phyloP scores from a whole-genome alignment of 352 stramenopile species.

The Halophytophthora polymorphica region DNA sequence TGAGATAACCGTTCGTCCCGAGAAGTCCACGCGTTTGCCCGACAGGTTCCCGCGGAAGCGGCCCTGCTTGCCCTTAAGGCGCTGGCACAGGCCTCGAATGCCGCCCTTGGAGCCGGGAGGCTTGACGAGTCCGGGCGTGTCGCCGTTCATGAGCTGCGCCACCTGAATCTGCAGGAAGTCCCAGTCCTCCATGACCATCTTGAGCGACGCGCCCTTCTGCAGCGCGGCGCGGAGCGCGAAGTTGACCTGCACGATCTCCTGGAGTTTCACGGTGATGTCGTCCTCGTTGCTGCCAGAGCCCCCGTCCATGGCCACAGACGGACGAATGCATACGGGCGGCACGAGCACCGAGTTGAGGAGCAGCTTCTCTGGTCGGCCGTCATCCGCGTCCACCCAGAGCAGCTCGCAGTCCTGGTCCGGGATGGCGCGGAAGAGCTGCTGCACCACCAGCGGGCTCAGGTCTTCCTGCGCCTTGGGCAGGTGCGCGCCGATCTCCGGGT shows the following conservation, averaged over 20 bases:
- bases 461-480: conserved; percentile 90
- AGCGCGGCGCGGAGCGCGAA: conserved; percentile 93
- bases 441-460: conserved; percentile 88
- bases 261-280: conserved; percentile 98
- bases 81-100: conserved; percentile 97
- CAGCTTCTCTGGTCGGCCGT: conserved; percentile 96
- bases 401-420: conserved; percentile 97
- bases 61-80: conserved; percentile 97
- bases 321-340: conserved; percentile 98
- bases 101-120: conserved; percentile 92
- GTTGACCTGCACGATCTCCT: conserved; percentile 99
- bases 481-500: conserved; percentile 82
- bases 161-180: conserved; percentile 98
- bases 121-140: conserved; percentile 95
- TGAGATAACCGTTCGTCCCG: conserved; percentile 98
- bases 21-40: conserved; percentile 99
- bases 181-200: conserved; percentile 99
- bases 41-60: conserved; percentile 98
- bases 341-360: conserved; percentile 97
- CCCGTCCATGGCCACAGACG: conserved; percentile 97
- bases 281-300: conserved; percentile 96
- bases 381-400: conserved; percentile 95
- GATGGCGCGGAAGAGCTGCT: conserved; percentile 95
- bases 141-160: conserved; percentile 98
- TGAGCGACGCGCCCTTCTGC: conserved; percentile 93